Evolutionary conservation across 345 rosid species (phyloP), one percentile per base, ranked within the genome.

Genomic region (Ceriops tagal): DNA sequence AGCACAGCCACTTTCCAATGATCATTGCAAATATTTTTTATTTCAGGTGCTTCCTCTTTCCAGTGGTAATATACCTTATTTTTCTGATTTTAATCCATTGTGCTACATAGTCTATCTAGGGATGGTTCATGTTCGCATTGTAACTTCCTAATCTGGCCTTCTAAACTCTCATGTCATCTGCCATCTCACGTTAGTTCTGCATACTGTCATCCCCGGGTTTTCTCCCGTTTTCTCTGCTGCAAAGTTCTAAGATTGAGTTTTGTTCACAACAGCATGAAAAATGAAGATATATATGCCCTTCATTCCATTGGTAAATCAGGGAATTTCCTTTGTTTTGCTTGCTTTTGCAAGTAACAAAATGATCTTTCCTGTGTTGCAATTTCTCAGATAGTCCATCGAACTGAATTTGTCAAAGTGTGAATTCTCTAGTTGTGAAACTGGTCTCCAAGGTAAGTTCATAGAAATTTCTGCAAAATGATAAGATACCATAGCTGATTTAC

Each of bases 11-110:
- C 91, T 92, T 28, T 64, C 84, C 5, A 85, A 83, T 59, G 96
- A 89, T 69, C 97, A 92, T 64, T 86, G 89, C 77, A 89, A 87
- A 43, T 89, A 88, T 75, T 92, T 92, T 77, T 78, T 88, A 79
- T 84, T 89, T 70, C 96, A 92, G 92, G 92, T 92, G 71, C 18
- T 11, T 46, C 11, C 21, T 43, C 28, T 43, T 43, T 35, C 37
- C 11, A 18, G 62, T 1, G 5, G 0, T 10, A 22, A 4, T 56
- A 24, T 47, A 43, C 8, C 61, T 37, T 55, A 53, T 20, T 21
- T 3, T 46, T 62, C 27, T 53, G 39, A 53, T 53, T 32, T 62
- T 52, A 49, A 16, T 32, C 32, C 32, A 51, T 10, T 53, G 20
- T 27, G 3, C 2, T 27, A 21, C 30, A 18, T 56, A 22, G 6